Conservation (phyloP, 1,284 basidiomycete genomes). For the Pterulicium gracile region DNA sequence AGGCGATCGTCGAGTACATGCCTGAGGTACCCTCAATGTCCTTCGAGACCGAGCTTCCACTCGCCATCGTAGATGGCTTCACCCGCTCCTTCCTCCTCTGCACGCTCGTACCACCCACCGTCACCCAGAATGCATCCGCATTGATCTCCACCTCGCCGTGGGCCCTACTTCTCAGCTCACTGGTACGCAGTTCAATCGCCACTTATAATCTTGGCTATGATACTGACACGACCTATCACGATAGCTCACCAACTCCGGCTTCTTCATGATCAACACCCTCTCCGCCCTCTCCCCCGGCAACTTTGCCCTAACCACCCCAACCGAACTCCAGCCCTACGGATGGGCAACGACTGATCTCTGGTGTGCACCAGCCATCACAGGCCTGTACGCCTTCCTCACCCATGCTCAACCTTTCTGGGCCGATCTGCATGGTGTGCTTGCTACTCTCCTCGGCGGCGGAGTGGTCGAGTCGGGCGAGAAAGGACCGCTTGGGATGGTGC, state of each 20-base stretch:
- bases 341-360: conserved; percentile 70
- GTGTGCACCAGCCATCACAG: conserved; percentile 62
- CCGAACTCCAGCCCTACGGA: conserved; percentile 59
- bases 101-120: conserved; percentile 53
- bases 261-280: conserved; percentile 58
- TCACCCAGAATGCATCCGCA: conserved; percentile 38
- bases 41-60: conserved; percentile 45
- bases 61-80: conserved; percentile 53
- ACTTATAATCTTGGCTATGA: conserved; percentile 4
- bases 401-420: conserved; percentile 73
- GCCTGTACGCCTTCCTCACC: conserved; percentile 61
- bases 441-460: conserved; percentile 27
- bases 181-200: conserved; percentile 31
- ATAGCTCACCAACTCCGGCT: conserved; percentile 63
- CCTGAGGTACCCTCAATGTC: conserved; percentile 42
- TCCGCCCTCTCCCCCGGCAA: conserved; percentile 60
- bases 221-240: neutral
- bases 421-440: conserved; percentile 38
- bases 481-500: conserved; percentile 24
- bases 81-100: conserved; percentile 63
- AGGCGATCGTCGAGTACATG: conserved; percentile 48
- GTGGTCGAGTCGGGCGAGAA: conserved; percentile 12
- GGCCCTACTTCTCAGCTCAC: conserved; percentile 55
- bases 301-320: conserved; percentile 51
- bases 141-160: conserved; percentile 52